These are phyloP conservation scores for Diaporthe vaccinii DNA, from an alignment of 2,329 filamentous ascomycete genomes.

Conservation along the genomic window DNA sequence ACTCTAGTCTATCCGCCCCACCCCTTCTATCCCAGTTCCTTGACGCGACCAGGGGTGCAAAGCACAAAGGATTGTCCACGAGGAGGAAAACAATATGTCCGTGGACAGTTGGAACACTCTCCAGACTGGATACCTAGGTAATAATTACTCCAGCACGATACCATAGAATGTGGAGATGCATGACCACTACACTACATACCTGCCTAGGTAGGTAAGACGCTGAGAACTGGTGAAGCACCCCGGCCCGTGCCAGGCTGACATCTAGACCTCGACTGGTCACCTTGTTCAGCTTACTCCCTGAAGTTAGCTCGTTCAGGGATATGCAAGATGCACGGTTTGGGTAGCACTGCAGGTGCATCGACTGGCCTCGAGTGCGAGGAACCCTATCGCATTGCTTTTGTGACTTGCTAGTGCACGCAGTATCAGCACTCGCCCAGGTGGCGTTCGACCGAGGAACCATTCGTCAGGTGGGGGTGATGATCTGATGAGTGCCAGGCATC, in stretches of 20 bases:
- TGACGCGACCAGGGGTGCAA: not conserved
- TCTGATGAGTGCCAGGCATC: not conserved
- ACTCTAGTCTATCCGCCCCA: not conserved
- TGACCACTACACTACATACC: not conserved
- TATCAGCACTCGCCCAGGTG: not conserved
- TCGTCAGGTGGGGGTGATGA: not conserved
- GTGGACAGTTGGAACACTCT: not conserved
- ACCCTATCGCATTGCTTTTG: conserved; percentile 20
- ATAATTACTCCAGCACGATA: not conserved
- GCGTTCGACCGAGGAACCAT: not conserved
- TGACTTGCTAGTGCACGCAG: conserved; percentile 1
- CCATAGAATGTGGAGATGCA: not conserved
- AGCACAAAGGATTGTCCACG: not conserved
- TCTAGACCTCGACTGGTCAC: not conserved
- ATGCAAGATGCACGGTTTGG: not conserved
- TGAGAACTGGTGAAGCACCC: not conserved
- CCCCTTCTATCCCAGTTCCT: not conserved
- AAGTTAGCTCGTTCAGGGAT: not conserved
- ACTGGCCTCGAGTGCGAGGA: conserved; percentile 6
- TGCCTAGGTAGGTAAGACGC: not conserved
- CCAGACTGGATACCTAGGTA: not conserved
- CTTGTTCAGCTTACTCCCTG: conserved; percentile 10
- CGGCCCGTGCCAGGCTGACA: not conserved
- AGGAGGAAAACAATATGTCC: not conserved
- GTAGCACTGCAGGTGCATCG: conserved; percentile 1